Percentiles rank a stretch among this genome's conserved stretches.
These are phyloP conservation scores for Eimeria mitis DNA, from an alignment of 169 alveolate species.

Conservation along the genomic window DNA sequence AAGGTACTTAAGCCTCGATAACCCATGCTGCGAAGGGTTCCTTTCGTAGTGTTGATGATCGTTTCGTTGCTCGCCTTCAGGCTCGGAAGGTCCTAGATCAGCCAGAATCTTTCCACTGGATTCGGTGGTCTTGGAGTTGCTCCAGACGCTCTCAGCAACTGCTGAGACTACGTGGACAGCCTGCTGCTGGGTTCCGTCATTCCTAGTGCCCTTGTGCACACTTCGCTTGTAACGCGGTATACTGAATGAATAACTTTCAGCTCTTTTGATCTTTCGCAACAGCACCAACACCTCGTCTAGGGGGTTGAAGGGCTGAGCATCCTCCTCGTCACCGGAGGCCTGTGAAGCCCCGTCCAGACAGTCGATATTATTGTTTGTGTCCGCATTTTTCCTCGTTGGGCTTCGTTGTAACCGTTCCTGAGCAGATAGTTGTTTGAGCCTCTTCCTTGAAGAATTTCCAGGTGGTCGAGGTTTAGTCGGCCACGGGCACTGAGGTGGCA, in stretches of 20 bases:
- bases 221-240: not conserved
- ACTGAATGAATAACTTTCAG: conserved; percentile 19
- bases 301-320: conserved; percentile 37
- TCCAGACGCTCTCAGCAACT: conserved; percentile 4
- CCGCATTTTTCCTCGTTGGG: not conserved
- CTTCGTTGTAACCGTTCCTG: not conserved
- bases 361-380: not conserved
- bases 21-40: not conserved
- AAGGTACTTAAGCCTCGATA: conserved; percentile 17
- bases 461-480: not conserved
- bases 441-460: not conserved
- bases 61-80: not conserved
- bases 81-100: not conserved
- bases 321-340: conserved; percentile 54
- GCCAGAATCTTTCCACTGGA: not conserved
- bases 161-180: conserved; percentile 1
- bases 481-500: not conserved
- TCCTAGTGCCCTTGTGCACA: not conserved
- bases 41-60: not conserved
- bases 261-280: conserved; percentile 34
- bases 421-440: not conserved
- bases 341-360: not conserved
- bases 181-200: not conserved
- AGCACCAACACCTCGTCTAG: conserved; percentile 54
- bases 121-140: not conserved